Conservation (phyloP, 140 eudicot species). For the Cichorium intybus region DNA sequence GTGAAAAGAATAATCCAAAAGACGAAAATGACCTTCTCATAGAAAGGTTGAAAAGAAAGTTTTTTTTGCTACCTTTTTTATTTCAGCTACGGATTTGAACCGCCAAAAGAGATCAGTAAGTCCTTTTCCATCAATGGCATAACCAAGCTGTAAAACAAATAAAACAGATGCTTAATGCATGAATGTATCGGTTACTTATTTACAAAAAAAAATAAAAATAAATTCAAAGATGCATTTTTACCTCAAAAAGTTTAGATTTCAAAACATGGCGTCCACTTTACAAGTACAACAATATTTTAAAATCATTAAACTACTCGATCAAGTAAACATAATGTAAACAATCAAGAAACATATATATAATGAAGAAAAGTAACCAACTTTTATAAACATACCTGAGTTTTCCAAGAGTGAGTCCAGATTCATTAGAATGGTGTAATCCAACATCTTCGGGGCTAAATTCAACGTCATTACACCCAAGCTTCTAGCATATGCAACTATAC, state of each 20-base stretch:
- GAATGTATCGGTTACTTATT: not conserved
- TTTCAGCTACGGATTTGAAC: constrained; percentile 71
- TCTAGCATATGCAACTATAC: constrained; percentile 29
- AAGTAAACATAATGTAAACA: not conserved
- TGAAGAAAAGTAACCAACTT: not conserved
- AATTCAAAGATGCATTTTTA: constrained; percentile 8
- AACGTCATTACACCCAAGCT: constrained; percentile 24
- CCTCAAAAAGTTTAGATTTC: constrained; percentile 68
- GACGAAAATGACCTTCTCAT: too few relatives aligned
- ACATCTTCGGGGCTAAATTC: constrained; percentile 19
- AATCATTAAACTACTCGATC: not conserved
- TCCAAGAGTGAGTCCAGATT: too few relatives aligned
- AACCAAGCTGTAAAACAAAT: constrained; percentile 59
- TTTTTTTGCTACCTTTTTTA: constrained; percentile 49
- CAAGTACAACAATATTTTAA: not conserved
- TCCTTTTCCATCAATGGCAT: constrained; percentile 55
- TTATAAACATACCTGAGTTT: not conserved
- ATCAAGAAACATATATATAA: not conserved
- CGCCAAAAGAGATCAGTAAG: constrained; percentile 78
- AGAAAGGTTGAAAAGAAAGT: too few relatives aligned
- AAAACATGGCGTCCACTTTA: constrained; percentile 84
- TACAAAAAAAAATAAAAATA: not conserved
- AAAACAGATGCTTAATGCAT: not conserved
- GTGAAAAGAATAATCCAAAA: not conserved
- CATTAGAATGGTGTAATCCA: too few relatives aligned